Base-by-base conservation (phyloP, 2,329 filamentous ascomycete genomes). In the Aspergillus sp. region DNA sequence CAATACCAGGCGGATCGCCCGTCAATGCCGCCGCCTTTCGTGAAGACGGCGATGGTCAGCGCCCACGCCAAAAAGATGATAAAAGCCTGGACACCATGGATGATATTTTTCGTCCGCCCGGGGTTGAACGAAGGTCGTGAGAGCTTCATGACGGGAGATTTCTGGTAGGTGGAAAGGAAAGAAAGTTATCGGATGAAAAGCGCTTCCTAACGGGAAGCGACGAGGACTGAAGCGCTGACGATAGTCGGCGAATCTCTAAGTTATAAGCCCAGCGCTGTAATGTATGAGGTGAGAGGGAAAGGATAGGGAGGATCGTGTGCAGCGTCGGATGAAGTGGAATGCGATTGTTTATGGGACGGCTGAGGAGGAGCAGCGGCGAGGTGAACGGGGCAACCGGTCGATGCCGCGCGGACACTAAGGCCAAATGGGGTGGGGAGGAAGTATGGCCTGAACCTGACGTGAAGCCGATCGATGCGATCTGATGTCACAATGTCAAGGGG, bases 61-160 rank as follows among this genome's bases (percentile, higher is more conserved):
- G 78, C 81, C 73, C 78, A 81, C 41, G 76, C 79, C 23, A 86
- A 67, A 67, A 85, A 85, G 57, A 85, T 80, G 54, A 83, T 68
- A 40, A 84, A 67, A 10, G 67, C 76, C 63, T 86, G 83, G 44
- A 76, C 64, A 41, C 73, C 74, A 66, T 86, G 83, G 36, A 81
- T 66, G 40, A 75, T 70, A 42, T 78, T 79, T 68, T 86, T 86
- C 61, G 76, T 77, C 63, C 80, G 78, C 58, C 82, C 80, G 25
- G 81, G 71, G 59, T 78, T 72, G 42, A 75, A 73, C 47, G 69
- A 70, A 16, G 64, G 60, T 38, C 61, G 59, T 47, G 66, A 61
- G 48, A 70, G 50, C 53, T 51, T 63, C 66, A 71, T 42, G 40
- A 21, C 40, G 17, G 40, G 19, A 13, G 40, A 6, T 67, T 34